Base-by-base conservation (phyloP, 2,329 filamentous ascomycete genomes). In the Apiospora saccharicola region DNA sequence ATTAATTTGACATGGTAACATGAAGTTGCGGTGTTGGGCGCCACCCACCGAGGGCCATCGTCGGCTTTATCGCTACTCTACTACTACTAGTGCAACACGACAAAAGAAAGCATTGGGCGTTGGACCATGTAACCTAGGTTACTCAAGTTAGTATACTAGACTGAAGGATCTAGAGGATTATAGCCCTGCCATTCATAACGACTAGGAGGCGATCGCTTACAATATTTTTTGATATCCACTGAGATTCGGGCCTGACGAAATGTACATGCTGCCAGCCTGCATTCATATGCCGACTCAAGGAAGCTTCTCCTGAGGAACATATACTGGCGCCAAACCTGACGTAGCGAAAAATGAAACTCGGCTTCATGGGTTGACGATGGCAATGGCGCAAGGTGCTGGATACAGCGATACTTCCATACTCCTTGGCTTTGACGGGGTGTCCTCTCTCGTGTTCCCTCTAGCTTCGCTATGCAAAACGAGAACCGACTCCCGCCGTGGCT, bases 21-120 rank as follows among this genome's bases (percentile, higher is more conserved):
- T n/a, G 30, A 64, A 64, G 57, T 64, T 64, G 57, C 34, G 57
- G 57, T 64, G 34, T 24, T 64, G 57, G 41, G 22, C 57, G 57
- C 57, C 57, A 64, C 57, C 30, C 26, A 26, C 30, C 7, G 19
- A 61, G 53, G 19, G 30, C 57, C 57, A 64, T 41, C 30, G 12
- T 41, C 30, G 57, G 30, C 53, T 61, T 22, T 37, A 37, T 61
- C 34, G 53, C 30, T 22, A 22, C 30, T 61, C 51, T 22, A 10
- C 26, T 16, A 53, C 49, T 13, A 26, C 49, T 61, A 61, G 53
- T 61, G 53, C 53, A 61, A 61, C 53, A 61, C 30, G 53, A 64
- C 34, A 64, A n/a, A 41, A 64, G 10, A 41, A 64, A 64, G 34
- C 57, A 64, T 41, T 64, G 57, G 57, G 57, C 57, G 34, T 41